Evolutionary conservation across 495 filamentous ascomycete species (phyloP).

Genomic region (Rhypophila decipiens): DNA sequence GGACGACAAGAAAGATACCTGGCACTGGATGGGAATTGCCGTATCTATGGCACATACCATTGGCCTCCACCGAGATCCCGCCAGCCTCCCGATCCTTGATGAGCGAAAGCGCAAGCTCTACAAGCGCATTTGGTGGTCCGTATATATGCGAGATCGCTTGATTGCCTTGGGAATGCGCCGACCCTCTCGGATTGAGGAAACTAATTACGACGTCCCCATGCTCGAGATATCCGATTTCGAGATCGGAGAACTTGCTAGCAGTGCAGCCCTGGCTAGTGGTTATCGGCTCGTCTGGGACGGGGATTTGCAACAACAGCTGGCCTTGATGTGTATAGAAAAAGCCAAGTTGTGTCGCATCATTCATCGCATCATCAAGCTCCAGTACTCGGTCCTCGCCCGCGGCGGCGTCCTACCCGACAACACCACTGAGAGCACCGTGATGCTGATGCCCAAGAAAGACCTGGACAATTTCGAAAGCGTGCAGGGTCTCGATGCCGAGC

Average conservation of each 20-base stretch:
- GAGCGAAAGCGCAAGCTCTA: constrained; percentile 69
- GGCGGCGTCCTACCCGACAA: constrained; percentile 63
- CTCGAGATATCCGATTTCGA: constrained; percentile 78
- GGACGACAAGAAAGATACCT: constrained; percentile 83
- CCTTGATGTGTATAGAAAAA: constrained; percentile 84
- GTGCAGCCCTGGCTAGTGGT: constrained; percentile 57
- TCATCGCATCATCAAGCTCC: constrained; percentile 73
- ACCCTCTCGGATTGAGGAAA: constrained; percentile 80
- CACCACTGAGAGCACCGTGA: constrained; percentile 74
- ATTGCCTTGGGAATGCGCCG: constrained; percentile 86
- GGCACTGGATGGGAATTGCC: constrained; percentile 89
- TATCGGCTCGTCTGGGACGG: constrained; percentile 61
- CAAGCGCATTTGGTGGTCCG: constrained; percentile 94
- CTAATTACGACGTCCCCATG: constrained; percentile 88
- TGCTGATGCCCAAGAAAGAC: constrained; percentile 82
- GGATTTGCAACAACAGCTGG: constrained; percentile 63
- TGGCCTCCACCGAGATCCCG: constrained; percentile 75
- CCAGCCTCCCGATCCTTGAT: constrained; percentile 59
- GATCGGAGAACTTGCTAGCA: constrained; percentile 56
- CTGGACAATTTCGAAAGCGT: constrained; percentile 70
- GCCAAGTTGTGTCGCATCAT: constrained; percentile 83
- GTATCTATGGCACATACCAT: constrained; percentile 79
- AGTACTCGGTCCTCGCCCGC: constrained; percentile 83
- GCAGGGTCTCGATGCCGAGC: constrained; percentile 61
- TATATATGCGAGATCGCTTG: constrained; percentile 82